Evolutionary conservation across 2,329 filamentous ascomycete species (phyloP), one percentile per base, ranked within the genome.

Genomic region (Thelonectria olida): DNA sequence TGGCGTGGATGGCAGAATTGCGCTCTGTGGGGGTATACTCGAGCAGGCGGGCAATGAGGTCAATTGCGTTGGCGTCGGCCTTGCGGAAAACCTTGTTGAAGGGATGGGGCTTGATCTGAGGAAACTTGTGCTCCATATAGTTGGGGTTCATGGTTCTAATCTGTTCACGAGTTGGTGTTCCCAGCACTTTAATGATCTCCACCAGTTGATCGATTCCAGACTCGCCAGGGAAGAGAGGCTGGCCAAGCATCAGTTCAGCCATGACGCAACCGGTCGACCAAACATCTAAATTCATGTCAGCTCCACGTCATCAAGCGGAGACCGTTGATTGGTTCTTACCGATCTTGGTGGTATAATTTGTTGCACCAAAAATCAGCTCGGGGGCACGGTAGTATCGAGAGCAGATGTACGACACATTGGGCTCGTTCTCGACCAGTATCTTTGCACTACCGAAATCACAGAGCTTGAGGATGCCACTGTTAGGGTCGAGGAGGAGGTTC

Each of bases 81-180:
- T 96, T 97, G 71, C 96, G 90, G 87, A 99, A 98, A 57, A 99
- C 96, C 87, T 98, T 98, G 82, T 92, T 96, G 85, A 99, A 99
- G 25, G 96, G 96, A 75, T 99, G 96, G 60, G 96, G 96, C 84
- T 99, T 99, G 84, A 99, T 99, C 80, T 99, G 96, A 48, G 96
- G 96, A 81, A 99, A 99, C 83, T 98, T 98, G 84, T 99, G 96
- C 82, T 99, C 96, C 96, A 99, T 99, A 81, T 99, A 99, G 81
- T 99, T 99, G 61, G 96, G 96, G 80, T 99, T 99, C 96, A 99
- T 99, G 68, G 96, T 99, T 71, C 96, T 92, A 74, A 99, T 99
- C 80, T 99, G 96, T 78, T 99, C 96, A 67, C 96, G 88, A 34
- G 96, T 98, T 17, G 96, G 96, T 17, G 96, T 99, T 62, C 96